Conservation (phyloP, 192 early-diverging fungal species). For the Coemansia sp. region DNA sequence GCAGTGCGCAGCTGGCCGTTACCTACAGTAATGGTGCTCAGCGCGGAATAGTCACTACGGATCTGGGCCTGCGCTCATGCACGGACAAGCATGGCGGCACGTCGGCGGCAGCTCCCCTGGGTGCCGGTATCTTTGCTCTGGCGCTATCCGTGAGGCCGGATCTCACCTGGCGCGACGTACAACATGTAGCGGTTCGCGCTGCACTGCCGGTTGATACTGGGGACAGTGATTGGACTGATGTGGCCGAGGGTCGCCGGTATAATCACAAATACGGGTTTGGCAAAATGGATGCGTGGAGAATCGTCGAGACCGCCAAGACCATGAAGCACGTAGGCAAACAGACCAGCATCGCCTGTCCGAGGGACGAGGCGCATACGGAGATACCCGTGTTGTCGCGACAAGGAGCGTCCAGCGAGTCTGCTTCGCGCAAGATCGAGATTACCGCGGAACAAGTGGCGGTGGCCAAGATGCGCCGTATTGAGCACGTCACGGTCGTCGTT, state of each 20-base stretch:
- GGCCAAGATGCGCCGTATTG: constrained; percentile 59
- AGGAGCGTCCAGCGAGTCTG: constrained; percentile 29
- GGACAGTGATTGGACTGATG: constrained; percentile 73
- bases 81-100: constrained; percentile 86
- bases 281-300: constrained; percentile 75
- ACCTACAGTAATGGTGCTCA: constrained; percentile 83
- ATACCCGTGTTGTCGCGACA: constrained; percentile 56
- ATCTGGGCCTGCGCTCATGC: constrained; percentile 73
- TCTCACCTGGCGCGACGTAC: constrained; percentile 91
- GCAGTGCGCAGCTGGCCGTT: constrained; percentile 83
- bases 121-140: constrained; percentile 85
- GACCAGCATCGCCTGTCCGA: constrained; percentile 53
- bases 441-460: constrained; percentile 50
- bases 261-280: constrained; percentile 96
- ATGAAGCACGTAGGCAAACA: constrained; percentile 67
- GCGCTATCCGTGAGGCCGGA: constrained; percentile 86
- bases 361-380: constrained; percentile 29
- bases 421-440: constrained; percentile 48
- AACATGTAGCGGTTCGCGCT: constrained; percentile 78
- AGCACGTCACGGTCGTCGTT: constrained; percentile 87
- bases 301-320: constrained; percentile 76
- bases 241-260: constrained; percentile 69
- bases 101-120: constrained; percentile 92
- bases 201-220: constrained; percentile 68
- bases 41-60: constrained; percentile 85